Percentiles rank a stretch among this genome's conserved stretches.
Conservation (phyloP, 192 early-diverging fungal species). For the Coemansia sp. region DNA sequence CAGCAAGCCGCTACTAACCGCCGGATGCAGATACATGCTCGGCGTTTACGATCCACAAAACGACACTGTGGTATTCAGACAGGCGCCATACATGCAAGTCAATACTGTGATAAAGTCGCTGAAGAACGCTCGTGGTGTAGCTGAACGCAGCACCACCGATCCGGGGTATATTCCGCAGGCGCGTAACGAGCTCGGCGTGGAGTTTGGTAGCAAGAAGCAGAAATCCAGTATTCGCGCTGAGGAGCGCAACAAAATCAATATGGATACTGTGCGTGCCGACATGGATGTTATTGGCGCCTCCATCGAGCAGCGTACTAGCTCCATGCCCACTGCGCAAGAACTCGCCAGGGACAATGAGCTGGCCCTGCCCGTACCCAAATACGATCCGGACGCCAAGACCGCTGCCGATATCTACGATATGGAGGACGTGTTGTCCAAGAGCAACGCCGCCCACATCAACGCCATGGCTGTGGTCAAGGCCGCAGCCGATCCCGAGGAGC, state of each 20-base stretch:
- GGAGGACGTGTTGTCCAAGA: constrained; percentile 68
- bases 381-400: constrained; percentile 66
- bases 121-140: constrained; percentile 57
- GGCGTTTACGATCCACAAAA: constrained; percentile 77
- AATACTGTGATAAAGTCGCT: constrained; percentile 71
- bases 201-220: constrained; percentile 93
- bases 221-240: constrained; percentile 77
- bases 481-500: constrained; percentile 42
- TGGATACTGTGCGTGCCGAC: constrained; percentile 64
- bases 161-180: constrained; percentile 61
- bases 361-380: constrained; percentile 76
- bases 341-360: constrained; percentile 60
- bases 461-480: constrained; percentile 60
- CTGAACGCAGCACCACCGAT: constrained; percentile 35
- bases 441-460: constrained; percentile 67
- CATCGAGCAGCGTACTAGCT: constrained; percentile 67
- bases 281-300: constrained; percentile 68
- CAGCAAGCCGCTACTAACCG: constrained; percentile 36
- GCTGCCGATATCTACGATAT: constrained; percentile 82
- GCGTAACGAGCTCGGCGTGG: constrained; percentile 81
- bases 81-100: constrained; percentile 68
- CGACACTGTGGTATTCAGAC: constrained; percentile 69
- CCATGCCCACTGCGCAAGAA: constrained; percentile 62
- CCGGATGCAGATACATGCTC: constrained; percentile 67
- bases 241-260: constrained; percentile 88